Evolutionary conservation across 2,329 filamentous ascomycete species (phyloP).

Genomic region (Xylaria digitata): DNA sequence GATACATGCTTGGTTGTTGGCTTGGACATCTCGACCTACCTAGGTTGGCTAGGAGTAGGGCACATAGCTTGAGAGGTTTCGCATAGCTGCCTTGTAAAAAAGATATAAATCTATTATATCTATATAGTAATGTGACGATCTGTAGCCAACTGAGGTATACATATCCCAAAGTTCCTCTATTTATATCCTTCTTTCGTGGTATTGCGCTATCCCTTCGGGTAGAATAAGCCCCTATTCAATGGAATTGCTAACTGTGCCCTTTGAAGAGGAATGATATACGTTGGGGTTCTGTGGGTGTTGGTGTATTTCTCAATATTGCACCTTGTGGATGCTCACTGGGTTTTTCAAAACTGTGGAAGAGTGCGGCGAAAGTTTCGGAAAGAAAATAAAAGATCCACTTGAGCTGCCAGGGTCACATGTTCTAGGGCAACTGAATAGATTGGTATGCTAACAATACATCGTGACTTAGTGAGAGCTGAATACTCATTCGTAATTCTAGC

Average conservation of each 20-base stretch:
- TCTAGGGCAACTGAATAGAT: not conserved
- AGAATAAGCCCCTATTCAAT: not conserved
- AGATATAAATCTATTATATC: too few relatives aligned
- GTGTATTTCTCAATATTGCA: slow-evolving; percentile 46
- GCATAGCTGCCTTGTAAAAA: not conserved
- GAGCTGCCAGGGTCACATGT: slow-evolving; percentile 1
- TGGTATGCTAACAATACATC: not conserved
- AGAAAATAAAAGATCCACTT: slow-evolving; percentile 38
- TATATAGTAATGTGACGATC: not conserved
- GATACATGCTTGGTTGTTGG: not conserved
- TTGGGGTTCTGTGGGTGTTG: slow-evolving; percentile 46
- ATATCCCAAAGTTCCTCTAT: not conserved
- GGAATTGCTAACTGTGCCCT: slow-evolving; percentile 14
- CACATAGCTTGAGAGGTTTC: not conserved
- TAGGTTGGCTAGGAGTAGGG: too few relatives aligned
- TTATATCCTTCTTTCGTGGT: too few relatives aligned
- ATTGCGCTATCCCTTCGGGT: too few relatives aligned
- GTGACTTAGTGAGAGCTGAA: not conserved
- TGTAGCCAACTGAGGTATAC: slow-evolving; percentile 34
- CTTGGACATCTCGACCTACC: not conserved
- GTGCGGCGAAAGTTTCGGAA: not conserved
- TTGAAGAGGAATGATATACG: slow-evolving; percentile 49
- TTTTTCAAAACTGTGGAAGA: slow-evolving; percentile 43
- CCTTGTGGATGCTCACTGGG: slow-evolving; percentile 46
- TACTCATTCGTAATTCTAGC: not conserved